Evolutionary conservation across 2,329 filamentous ascomycete genomes (phyloP), one percentile per base, ranked within the genome.

Genomic region (Sporothrix globosa): DNA sequence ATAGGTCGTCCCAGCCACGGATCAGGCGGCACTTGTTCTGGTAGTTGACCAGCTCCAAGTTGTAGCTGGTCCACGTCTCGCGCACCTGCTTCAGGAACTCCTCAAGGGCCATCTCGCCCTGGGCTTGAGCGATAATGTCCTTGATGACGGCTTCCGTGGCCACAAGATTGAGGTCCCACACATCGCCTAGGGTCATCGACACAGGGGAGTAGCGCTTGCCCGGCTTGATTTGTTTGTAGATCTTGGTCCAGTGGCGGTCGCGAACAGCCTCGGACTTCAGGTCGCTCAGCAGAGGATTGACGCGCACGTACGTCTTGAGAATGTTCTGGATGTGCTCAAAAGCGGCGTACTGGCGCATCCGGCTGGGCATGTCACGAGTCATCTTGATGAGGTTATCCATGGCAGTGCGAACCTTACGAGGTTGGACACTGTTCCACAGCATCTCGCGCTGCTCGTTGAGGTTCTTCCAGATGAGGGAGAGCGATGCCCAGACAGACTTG

Each of bases 261-360:
- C 94, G 91, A 71, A 99, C 93, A 19, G 96, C 95, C 80, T 99
- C 96, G 0, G 95, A 97, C 78, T 97, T 97, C 80, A 99, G 86
- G 74, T 99, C 96, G 4, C 90, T 88, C 3, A 99, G 85, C 46
- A 97, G 85, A 13, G 90, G 85, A 77, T 98, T 99, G 75, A 97
- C 93, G 79, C 97, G 98, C 73, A 97, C 86, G 65, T 97, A 87
- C 73, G 94, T 90, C 58, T 93, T 91, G 53, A 99, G 87, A 41
- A 96, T 92, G 73, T 89, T 93, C 79, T 99, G 96, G 52, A 99
- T 93, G 77, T 99, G 95, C 80, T 99, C 96, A 78, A 99, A 99
- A n/a, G 96, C 96, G 75, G 96, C 95, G 80, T 99, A 99, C 78
- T 99, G 96, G 72, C 96, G 90, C 95, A 99, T 98, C 72, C 96